phyloP scores from a whole-genome alignment of 2,329 filamentous ascomycete species.

The Arthrinium puccinioides region DNA sequence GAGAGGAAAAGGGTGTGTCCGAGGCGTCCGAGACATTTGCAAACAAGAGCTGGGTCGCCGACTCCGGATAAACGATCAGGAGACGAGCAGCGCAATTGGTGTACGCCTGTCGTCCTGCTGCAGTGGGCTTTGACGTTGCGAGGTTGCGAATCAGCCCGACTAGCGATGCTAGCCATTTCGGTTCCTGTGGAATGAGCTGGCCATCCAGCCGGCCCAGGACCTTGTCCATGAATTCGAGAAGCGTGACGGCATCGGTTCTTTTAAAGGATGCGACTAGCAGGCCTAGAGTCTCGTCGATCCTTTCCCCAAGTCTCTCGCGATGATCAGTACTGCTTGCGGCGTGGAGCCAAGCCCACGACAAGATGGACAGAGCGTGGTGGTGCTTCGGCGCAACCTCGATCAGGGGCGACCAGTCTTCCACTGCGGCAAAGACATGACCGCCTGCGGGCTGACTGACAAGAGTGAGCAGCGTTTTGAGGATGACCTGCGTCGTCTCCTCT shows the following conservation, averaged over 20 bases:
- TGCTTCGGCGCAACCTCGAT: constrained; percentile 50
- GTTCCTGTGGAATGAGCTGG: constrained; percentile 40
- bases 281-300: constrained; percentile 40
- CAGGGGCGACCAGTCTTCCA: constrained; percentile 47
- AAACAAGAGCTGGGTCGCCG: constrained; percentile 45
- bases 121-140: constrained; percentile 46
- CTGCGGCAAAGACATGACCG: constrained; percentile 33
- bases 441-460: constrained; percentile 47
- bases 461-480: constrained; percentile 50
- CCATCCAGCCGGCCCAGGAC: constrained; percentile 42
- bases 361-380: constrained; percentile 45
- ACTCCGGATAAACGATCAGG: constrained; percentile 44
- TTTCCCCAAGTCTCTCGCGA: constrained; percentile 21
- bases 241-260: constrained; percentile 52
- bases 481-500: constrained; percentile 41
- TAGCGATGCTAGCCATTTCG: constrained; percentile 45
- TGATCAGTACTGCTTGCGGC: constrained; percentile 27
- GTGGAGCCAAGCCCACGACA: constrained; percentile 51
- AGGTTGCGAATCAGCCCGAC: constrained; percentile 43
- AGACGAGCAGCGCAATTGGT: constrained; percentile 51
- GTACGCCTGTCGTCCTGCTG: constrained; percentile 49
- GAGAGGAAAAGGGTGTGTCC: constrained; percentile 49
- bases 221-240: constrained; percentile 48
- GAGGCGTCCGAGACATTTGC: constrained; percentile 30
- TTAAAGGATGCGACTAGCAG: constrained; percentile 45